Conservation (phyloP, 305 asterid species). For the Ilex paraguariensis region DNA sequence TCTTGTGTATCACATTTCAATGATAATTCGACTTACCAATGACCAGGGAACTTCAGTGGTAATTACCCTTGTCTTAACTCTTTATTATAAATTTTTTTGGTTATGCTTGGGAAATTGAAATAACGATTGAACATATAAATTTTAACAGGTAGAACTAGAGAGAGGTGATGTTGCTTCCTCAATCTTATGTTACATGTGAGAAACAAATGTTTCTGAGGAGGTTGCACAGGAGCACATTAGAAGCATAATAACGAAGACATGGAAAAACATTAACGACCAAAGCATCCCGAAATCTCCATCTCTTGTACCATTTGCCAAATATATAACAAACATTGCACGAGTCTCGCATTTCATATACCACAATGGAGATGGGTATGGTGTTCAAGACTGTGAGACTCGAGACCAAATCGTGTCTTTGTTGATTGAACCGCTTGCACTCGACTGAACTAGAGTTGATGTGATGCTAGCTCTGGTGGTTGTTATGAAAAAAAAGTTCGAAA, state of each 20-base stretch:
- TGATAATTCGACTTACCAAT: conserved; percentile 52
- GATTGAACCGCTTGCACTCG: conserved; percentile 35
- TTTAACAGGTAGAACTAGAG: conserved; percentile 44
- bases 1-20: conserved; percentile 35
- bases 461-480: too few species aligned
- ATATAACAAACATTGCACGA: conserved; percentile 35
- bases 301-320: conserved; percentile 13
- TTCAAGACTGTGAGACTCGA: conserved; percentile 37
- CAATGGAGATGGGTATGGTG: conserved; percentile 60
- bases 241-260: conserved; percentile 19
- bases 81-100: neutral
- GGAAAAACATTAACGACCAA: conserved; percentile 41
- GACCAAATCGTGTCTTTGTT: conserved; percentile 39
- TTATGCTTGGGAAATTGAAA: neutral
- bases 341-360: conserved; percentile 46
- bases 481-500: too few species aligned
- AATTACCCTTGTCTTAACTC: neutral
- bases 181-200: conserved; percentile 54
- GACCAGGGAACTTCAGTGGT: conserved; percentile 51
- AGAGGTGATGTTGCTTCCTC: conserved; percentile 66
- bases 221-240: conserved; percentile 34
- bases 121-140: neutral
- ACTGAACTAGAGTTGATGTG: too few species aligned
- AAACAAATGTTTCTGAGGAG: conserved; percentile 39
- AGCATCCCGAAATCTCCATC: conserved; percentile 3